Conservation (phyloP, 2,329 filamentous ascomycete genomes). For the Coleophoma crateriformis region DNA sequence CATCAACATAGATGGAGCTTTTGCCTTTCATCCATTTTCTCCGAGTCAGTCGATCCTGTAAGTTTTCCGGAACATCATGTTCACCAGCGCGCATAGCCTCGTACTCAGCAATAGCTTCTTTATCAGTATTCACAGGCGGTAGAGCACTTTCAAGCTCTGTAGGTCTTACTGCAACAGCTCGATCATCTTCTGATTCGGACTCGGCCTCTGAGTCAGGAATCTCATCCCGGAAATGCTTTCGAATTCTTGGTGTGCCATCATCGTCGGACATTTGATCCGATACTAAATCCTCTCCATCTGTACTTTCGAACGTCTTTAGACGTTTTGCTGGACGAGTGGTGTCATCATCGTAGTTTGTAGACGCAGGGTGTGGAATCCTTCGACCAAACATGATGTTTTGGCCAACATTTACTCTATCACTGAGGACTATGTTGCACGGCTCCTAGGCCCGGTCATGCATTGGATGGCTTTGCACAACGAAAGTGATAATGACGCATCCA, state of each 20-base stretch:
- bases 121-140: conserved; percentile 59
- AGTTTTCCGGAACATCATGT: conserved; percentile 30
- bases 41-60: conserved; percentile 47
- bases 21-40: conserved; percentile 67
- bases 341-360: conserved; percentile 19
- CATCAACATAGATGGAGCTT: conserved; percentile 94
- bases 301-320: conserved; percentile 20
- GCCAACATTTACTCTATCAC: conserved; percentile 4
- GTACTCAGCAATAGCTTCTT: conserved; percentile 74
- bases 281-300: conserved; percentile 13
- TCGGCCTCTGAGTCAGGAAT: conserved; percentile 32
- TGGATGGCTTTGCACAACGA: no score
- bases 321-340: conserved; percentile 19
- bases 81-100: conserved; percentile 49
- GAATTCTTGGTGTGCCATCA: conserved; percentile 5
- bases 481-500: no score
- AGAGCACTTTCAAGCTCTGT: conserved; percentile 70
- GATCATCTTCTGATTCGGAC: conserved; percentile 22
- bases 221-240: conserved; percentile 20
- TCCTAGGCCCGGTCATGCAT: neutral
- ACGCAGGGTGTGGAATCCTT: conserved; percentile 16
- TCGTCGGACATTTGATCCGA: conserved; percentile 19
- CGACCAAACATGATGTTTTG: conserved; percentile 19
- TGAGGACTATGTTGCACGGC: conserved; percentile 14
- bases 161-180: conserved; percentile 30